These are phyloP conservation scores for Candida oleophila DNA, from an alignment of 805 yeast genomes.

Conservation along the genomic window DNA sequence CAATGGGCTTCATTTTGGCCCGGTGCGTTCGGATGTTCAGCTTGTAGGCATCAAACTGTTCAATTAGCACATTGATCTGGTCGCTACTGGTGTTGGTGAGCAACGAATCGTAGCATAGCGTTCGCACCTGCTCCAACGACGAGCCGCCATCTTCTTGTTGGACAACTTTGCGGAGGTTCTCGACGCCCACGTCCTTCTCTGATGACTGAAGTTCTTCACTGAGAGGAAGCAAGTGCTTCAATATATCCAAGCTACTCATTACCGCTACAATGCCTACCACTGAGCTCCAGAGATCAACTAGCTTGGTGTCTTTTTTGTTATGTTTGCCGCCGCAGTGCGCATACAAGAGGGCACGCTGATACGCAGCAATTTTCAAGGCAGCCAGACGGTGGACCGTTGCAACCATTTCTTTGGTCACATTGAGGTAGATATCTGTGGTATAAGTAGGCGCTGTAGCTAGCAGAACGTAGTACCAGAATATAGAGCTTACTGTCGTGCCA, in stretches of 20 bases:
- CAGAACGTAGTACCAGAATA: too few relatives aligned
- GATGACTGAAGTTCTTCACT: constrained; percentile 1
- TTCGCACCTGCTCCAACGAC: constrained; percentile 1
- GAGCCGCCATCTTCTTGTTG: background rate
- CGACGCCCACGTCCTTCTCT: background rate
- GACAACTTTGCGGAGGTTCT: background rate
- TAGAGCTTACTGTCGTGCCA: too few relatives aligned
- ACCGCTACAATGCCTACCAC: too few relatives aligned
- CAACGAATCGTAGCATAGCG: background rate
- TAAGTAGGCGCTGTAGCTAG: too few relatives aligned
- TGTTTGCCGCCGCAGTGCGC: too few relatives aligned
- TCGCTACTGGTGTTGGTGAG: constrained; percentile 1
- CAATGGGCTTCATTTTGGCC: constrained; percentile 48
- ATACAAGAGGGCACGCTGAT: too few relatives aligned
- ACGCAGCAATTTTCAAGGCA: too few relatives aligned
- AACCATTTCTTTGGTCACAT: too few relatives aligned
- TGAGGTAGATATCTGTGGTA: too few relatives aligned
- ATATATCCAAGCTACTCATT: constrained; percentile 13
- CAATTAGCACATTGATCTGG: constrained; percentile 8
- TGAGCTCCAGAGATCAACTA: too few relatives aligned
- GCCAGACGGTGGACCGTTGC: too few relatives aligned
- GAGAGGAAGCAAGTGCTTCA: constrained; percentile 11
- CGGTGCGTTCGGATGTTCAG: constrained; percentile 27
- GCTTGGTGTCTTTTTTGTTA: too few relatives aligned
- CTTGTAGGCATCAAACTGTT: constrained; percentile 23